Evolutionary conservation across 805 yeast species (phyloP), one percentile per base, ranked within the genome.

Genomic region (Torulaspora delbrueckii): DNA sequence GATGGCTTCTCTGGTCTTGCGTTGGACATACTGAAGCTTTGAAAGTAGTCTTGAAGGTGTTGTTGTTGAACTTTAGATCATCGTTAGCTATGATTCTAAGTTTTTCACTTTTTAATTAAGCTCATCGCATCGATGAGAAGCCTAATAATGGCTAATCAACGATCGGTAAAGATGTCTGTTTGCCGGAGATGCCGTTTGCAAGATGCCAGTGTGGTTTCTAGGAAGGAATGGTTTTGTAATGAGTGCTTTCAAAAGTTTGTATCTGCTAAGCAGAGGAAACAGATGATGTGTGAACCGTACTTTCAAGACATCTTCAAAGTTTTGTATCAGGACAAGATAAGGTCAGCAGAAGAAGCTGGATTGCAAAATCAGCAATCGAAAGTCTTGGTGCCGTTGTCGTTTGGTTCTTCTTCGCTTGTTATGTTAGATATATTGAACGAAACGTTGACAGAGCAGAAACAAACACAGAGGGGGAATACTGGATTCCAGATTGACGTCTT

Each of bases 251-350:
- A 76, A 16, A 74, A 81, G 48, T 90, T 87, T 60, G 72, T 90
- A 30, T 74, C 83, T 46, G 82, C 86, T 19, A 90, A 90, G 62
- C 89, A 86, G 64, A 73, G 96, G 50, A 85, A 84, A 58, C 84
- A 76, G 58, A 80, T 91, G 88, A 72, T 69, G 60, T 52, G 59
- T 5, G 77, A 75, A 52, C 89, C 85, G 10, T 77, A 73, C 44
- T 89, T 76, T 67, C 85, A 86, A 58, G 90, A 85, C 18, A 76
- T 81, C 56, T 88, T 75, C 47, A 67, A 65, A 70, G 66, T 66
- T 0, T 42, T 58, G 26, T 63, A 64, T 38, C 58, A 52, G 36
- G 63, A 60, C 27, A 57, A 58, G 28, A 43, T 55, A 12, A 52
- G 54, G 30, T 47, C 53, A 3, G 51, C 43, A 2, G 58, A 42